Percentiles rank a stretch among this genome's conserved stretches.
Evolutionary conservation across 2,329 filamentous ascomycete genomes (phyloP).

Genomic region (Pseudogymnoascus sp.): DNA sequence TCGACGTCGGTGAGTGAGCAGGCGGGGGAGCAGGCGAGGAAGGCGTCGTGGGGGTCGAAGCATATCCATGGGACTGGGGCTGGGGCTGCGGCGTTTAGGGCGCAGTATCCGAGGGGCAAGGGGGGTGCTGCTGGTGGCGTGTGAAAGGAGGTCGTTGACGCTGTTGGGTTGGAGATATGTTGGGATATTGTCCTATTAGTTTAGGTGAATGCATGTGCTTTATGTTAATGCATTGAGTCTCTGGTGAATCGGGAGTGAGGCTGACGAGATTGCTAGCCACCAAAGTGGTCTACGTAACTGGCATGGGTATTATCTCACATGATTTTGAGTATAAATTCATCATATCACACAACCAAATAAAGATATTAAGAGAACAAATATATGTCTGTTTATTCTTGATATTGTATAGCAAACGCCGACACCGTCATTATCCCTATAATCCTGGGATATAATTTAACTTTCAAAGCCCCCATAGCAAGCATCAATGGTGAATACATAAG

Average conservation of each 20-base stretch:
- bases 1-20: background rate
- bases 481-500: slow-evolving; percentile 10
- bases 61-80: slow-evolving; percentile 2
- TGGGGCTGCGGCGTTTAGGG: background rate
- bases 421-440: background rate
- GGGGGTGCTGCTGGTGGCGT: background rate
- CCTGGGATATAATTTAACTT: background rate
- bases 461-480: slow-evolving; percentile 6
- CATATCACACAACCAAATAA: background rate
- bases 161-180: background rate
- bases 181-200: background rate
- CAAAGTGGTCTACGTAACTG: background rate
- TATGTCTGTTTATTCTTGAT: background rate
- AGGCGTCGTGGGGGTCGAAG: background rate
- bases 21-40: background rate
- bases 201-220: background rate
- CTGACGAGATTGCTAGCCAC: background rate
- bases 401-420: slow-evolving; percentile 3
- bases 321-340: background rate
- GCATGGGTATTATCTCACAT: background rate
- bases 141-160: background rate
- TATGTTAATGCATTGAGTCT: background rate
- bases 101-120: background rate
- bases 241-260: background rate
- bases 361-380: background rate